Evolutionary conservation across 2,329 filamentous ascomycete species (phyloP), one percentile per base, ranked within the genome.

Genomic region (Colletotrichum scovillei): DNA sequence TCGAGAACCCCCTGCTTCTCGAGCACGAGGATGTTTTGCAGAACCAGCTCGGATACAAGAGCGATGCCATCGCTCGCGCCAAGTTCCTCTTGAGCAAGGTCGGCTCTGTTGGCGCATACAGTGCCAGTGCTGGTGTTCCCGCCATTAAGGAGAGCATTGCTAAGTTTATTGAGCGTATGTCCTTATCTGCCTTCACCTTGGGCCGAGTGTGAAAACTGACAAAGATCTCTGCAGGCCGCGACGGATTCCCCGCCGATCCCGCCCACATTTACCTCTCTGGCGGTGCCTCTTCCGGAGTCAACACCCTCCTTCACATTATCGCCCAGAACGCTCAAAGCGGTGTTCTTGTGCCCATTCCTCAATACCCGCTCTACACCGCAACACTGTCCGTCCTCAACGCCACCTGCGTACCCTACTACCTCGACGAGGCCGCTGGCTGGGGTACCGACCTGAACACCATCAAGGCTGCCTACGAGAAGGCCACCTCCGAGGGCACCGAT

Each of bases 361-460:
- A 99, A 84, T 99, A 99, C 84, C 97, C 97, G 28, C 92, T 99
- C 62, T 99, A 99, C 87, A 98, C 96, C 9, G 97, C 97, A 30
- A 97, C 95, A 0, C 90, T 99, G 75, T 88, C 95, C 65, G 86
- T 99, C 59, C 89, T 98, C 74, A 90, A 98, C 83, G 94, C 96
- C 66, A 91, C 90, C 70, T 94, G 93, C 80, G 97, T 99, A 32
- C 96, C 97, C 49, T 99, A 99, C 87, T 93, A 95, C 84, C 91
- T 99, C 63, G 94, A 98, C 78, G 97, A 99, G 86, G 86, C 91
- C 76, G 91, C 92, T 78, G 89, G 91, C 75, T 99, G 97, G 97
- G 94, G 94, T 75, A 98, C 96, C 60, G 93, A 97, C 80, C 85
- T 98, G 55, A 87, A 89, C n/a, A 89, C 90, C 58, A 97, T 99